Evolutionary conservation across 331 rosid species (phyloP).

Genomic region (Arachis monticola): DNA sequence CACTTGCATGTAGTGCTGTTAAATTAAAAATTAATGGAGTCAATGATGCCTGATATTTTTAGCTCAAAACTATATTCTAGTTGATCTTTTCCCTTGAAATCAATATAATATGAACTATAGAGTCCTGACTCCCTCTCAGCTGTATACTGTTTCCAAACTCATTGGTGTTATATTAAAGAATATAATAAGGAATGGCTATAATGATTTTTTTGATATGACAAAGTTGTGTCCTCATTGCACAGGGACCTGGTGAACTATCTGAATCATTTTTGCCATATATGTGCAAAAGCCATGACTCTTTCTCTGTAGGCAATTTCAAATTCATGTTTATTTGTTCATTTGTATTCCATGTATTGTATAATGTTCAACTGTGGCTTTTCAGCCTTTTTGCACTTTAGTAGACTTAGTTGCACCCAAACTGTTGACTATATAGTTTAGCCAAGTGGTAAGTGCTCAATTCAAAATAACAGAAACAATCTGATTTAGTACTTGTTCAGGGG

Average conservation of each 20-base stretch:
- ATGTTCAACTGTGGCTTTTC: conserved; percentile 3
- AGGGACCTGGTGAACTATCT: conserved; percentile 2
- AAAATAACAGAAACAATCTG: not conserved
- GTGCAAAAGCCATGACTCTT: not conserved
- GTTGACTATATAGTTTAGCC: not conserved
- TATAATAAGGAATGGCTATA: not conserved
- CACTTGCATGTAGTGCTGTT: conserved; percentile 21
- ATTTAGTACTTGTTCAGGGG: conserved; percentile 1
- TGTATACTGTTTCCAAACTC: not conserved
- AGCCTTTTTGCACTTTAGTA: not conserved
- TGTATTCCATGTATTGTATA: not conserved
- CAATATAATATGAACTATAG: conserved; percentile 10
- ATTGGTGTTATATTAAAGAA: not conserved
- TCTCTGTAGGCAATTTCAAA: not conserved
- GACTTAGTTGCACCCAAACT: not conserved
- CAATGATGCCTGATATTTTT: not conserved
- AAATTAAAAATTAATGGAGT: conserved; percentile 2
- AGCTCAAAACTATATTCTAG: conserved; percentile 22
- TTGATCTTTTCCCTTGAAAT: conserved; percentile 21
- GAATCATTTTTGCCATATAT: not conserved
- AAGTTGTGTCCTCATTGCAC: conserved; percentile 7
- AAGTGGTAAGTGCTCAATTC: not conserved
- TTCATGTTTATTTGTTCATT: not conserved
- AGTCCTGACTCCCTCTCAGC: not conserved
- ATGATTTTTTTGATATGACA: conserved; percentile 20